Conservation (phyloP, 2,329 filamentous ascomycete species). For the Didymella lethalis region DNA sequence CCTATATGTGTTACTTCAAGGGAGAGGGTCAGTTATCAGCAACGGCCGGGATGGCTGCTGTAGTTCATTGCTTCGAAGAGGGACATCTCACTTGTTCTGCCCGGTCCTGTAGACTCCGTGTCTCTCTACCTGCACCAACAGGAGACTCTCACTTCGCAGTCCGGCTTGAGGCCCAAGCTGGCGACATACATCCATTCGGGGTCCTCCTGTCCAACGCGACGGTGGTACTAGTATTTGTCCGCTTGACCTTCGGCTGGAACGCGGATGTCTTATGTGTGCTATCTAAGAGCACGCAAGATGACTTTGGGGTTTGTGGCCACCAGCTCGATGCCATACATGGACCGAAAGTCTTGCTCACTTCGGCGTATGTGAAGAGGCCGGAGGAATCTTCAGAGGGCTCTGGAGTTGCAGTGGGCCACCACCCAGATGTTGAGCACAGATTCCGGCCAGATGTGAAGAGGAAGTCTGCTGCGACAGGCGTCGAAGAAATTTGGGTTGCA, state of each 20-base stretch:
- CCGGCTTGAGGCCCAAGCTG: slow-evolving; percentile 6
- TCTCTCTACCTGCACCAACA: background rate
- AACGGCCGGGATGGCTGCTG: background rate
- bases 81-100: background rate
- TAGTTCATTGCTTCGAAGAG: background rate
- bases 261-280: slow-evolving; percentile 20
- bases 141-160: background rate
- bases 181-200: slow-evolving; percentile 10
- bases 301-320: slow-evolving; percentile 24
- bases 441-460: slow-evolving; percentile 32
- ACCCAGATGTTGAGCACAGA: slow-evolving; percentile 33
- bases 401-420: slow-evolving; percentile 25
- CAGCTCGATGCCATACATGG: slow-evolving; percentile 25
- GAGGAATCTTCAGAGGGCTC: background rate
- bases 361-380: slow-evolving; percentile 20
- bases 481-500: background rate
- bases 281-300: slow-evolving; percentile 3
- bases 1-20: background rate
- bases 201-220: slow-evolving; percentile 6
- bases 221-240: background rate
- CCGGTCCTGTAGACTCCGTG: background rate
- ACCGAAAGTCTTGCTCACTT: slow-evolving; percentile 3
- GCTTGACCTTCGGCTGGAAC: slow-evolving; percentile 7
- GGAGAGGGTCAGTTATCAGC: background rate
- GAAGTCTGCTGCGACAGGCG: slow-evolving; percentile 21